Conservation (phyloP, 2,329 filamentous ascomycete species). For the Cordyceps cateniannulata region DNA sequence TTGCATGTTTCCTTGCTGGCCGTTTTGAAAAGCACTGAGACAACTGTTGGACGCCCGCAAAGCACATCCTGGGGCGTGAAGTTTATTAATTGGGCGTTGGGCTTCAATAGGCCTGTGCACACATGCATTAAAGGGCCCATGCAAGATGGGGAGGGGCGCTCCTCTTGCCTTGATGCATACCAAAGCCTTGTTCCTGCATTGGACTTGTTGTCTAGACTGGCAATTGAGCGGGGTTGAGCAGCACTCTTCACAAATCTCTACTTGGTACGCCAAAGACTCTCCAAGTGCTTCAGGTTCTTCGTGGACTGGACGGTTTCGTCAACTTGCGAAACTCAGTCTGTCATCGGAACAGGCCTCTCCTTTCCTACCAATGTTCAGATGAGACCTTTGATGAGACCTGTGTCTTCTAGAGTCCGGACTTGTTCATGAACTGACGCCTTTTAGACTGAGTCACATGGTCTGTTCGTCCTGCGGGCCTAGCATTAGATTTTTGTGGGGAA, state of each 20-base stretch:
- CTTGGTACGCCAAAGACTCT: too few species aligned
- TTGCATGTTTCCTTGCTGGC: neutral
- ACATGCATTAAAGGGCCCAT: neutral
- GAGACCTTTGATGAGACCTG: neutral
- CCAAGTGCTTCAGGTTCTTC: too few species aligned
- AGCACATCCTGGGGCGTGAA: neutral
- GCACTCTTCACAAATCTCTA: too few species aligned
- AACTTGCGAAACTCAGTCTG: too few species aligned
- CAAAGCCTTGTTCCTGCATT: neutral
- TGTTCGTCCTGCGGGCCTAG: neutral
- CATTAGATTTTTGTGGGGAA: conserved; percentile 1
- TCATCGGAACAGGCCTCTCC: neutral
- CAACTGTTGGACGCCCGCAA: neutral
- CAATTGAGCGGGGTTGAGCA: too few species aligned
- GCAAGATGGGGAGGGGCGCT: neutral
- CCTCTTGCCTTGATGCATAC: neutral
- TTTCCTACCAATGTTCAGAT: neutral
- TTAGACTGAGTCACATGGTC: conserved; percentile 1
- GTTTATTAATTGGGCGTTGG: neutral
- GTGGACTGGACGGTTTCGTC: too few species aligned
- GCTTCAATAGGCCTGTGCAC: neutral
- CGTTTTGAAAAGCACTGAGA: neutral
- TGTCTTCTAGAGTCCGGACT: neutral
- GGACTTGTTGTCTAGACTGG: neutral
- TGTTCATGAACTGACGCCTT: too few species aligned